phyloP scores from a whole-genome alignment of 306 rosid species.

The Fragaria nilgerrensis region DNA sequence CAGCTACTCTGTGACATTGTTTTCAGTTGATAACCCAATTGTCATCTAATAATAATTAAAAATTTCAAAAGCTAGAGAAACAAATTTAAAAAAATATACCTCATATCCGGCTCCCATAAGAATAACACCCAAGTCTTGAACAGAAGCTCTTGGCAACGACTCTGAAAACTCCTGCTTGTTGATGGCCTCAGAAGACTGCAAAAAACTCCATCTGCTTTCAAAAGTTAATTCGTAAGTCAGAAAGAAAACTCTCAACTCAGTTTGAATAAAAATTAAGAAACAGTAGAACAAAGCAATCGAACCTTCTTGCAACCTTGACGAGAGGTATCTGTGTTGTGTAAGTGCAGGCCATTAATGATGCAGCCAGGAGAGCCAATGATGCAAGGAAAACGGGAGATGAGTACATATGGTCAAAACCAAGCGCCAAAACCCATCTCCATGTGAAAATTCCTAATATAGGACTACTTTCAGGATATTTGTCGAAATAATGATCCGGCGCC shows the following conservation, averaged over 20 bases:
- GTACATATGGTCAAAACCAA: constrained; percentile 95
- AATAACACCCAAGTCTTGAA: constrained; percentile 77
- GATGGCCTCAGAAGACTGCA: constrained; percentile 71
- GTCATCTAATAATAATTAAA: neutral
- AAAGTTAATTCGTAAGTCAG: constrained; percentile 25
- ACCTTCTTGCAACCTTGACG: constrained; percentile 91
- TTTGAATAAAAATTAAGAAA: neutral
- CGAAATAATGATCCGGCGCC: constrained; percentile 71
- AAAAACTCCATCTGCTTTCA: constrained; percentile 69
- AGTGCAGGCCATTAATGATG: constrained; percentile 94
- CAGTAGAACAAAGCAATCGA: constrained; percentile 17
- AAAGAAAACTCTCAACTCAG: constrained; percentile 12
- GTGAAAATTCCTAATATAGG: constrained; percentile 82
- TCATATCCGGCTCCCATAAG: constrained; percentile 97
- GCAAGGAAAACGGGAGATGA: constrained; percentile 75
- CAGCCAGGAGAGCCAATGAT: constrained; percentile 66
- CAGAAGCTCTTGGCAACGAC: constrained; percentile 69
- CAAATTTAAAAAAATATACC: constrained; percentile 38
- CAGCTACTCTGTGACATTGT: neutral
- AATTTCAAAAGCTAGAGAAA: neutral
- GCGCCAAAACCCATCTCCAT: constrained; percentile 94
- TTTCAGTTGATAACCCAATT: neutral
- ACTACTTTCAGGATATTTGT: constrained; percentile 75
- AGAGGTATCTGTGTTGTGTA: constrained; percentile 94
- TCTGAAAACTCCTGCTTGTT: constrained; percentile 87